A percentile compares a stretch with the other conserved stretches of the same genome.
Conservation (phyloP, 495 filamentous ascomycete genomes). For the Glutinoglossum americanum region DNA sequence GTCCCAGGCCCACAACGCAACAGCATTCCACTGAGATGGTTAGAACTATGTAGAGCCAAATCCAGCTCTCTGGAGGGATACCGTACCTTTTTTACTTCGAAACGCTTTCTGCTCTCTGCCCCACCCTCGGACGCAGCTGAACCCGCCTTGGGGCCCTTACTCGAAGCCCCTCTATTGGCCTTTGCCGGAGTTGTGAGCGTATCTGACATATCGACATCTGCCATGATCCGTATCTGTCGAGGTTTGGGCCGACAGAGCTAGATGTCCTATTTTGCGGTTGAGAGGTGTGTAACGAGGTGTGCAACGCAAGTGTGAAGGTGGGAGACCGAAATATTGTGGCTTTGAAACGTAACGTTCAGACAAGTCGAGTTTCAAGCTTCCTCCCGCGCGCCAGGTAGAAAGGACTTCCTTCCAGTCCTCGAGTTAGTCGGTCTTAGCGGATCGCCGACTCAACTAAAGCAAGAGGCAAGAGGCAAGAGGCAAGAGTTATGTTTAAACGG, state of each 20-base stretch:
- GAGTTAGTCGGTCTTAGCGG: too few relatives aligned
- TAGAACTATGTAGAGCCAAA: constrained; percentile 9
- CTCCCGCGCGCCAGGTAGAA: too few relatives aligned
- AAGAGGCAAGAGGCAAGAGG: too few relatives aligned
- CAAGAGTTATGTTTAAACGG: too few relatives aligned
- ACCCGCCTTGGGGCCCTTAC: constrained; percentile 29
- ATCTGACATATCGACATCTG: constrained; percentile 95
- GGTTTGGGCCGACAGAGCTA: background rate
- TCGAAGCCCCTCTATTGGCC: constrained; percentile 36
- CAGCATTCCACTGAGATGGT: constrained; percentile 71
- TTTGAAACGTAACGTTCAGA: background rate
- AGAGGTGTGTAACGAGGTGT: too few relatives aligned
- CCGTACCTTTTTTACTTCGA: constrained; percentile 93
- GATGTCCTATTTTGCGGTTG: too few relatives aligned
- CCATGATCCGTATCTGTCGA: constrained; percentile 32
- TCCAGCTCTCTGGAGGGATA: background rate
- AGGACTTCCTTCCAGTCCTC: too few relatives aligned
- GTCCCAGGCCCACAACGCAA: constrained; percentile 99
- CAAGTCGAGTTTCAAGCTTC: too few relatives aligned
- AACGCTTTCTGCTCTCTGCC: constrained; percentile 67
- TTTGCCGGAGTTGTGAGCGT: constrained; percentile 35
- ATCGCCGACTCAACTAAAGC: too few relatives aligned
- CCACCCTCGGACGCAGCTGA: constrained; percentile 20
- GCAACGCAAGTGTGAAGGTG: background rate
- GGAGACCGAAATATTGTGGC: background rate